A percentile compares a stretch with the other conserved stretches of the same genome.
Conservation (phyloP, 208 protist genomes). For the Eutreptiella sp. region DNA sequence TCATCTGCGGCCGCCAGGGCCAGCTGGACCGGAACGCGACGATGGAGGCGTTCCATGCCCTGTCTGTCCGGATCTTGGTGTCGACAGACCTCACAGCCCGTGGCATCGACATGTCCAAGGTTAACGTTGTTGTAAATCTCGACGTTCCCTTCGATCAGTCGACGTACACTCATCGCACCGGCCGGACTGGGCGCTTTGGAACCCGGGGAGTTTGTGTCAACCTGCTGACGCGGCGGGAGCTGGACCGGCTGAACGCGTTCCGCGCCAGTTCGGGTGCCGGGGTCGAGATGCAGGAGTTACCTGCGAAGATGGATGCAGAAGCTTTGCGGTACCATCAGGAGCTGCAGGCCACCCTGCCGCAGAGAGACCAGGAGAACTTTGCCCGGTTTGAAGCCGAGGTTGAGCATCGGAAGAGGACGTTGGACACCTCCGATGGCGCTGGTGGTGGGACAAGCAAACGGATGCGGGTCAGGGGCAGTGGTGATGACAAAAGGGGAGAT, state of each 20-base stretch:
- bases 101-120: constrained; percentile 23
- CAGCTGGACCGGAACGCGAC: constrained; percentile 2
- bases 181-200: constrained; percentile 14
- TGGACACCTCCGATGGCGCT: too few species aligned
- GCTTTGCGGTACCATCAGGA: too few species aligned
- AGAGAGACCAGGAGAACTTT: too few species aligned
- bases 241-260: neutral
- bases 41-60: constrained; percentile 3
- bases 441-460: too few species aligned
- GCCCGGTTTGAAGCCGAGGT: too few species aligned
- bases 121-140: constrained; percentile 4
- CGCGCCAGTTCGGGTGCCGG: too few species aligned
- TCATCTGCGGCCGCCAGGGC: constrained; percentile 4
- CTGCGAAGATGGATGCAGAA: too few species aligned
- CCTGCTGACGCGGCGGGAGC: neutral
- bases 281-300: too few species aligned
- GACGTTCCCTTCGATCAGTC: neutral
- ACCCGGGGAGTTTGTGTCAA: constrained; percentile 3
- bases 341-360: too few species aligned
- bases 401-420: too few species aligned
- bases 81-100: constrained; percentile 11
- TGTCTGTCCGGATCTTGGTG: constrained; percentile 3
- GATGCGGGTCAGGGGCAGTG: too few species aligned
- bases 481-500: too few species aligned
- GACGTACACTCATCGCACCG: constrained; percentile 17